Evolutionary conservation across 2,329 filamentous ascomycete genomes (phyloP).

Genomic region (Neodidymelliopsis sp.): DNA sequence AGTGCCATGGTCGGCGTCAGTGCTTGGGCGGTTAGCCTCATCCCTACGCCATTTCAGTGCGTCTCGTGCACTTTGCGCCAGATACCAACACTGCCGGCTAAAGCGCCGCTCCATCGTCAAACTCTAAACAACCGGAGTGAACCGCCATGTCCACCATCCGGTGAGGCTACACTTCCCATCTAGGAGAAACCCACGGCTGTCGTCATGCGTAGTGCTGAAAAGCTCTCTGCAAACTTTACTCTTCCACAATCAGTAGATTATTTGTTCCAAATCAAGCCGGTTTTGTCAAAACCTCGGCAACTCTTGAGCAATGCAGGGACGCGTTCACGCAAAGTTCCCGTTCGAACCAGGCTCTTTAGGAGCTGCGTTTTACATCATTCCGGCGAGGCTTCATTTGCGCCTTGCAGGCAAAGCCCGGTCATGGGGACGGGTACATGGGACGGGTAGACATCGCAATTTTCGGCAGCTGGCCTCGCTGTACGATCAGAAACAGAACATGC

Average conservation of each 20-base stretch:
- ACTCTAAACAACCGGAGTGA: background rate
- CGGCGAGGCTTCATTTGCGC: background rate
- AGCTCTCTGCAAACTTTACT: background rate
- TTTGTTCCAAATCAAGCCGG: background rate
- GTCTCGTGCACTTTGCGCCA: too few species aligned
- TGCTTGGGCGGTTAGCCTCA: background rate
- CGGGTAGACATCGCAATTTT: background rate
- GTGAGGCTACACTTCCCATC: too few species aligned
- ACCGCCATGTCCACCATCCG: background rate
- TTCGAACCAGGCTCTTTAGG: background rate
- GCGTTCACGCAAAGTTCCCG: background rate
- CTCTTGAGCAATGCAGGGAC: background rate
- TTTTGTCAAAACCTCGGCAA: background rate
- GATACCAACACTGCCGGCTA: too few species aligned
- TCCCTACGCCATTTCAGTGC: background rate
- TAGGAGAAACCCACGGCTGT: background rate
- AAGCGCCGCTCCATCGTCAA: background rate
- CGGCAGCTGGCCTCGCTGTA: background rate
- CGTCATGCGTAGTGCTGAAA: background rate
- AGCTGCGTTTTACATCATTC: background rate
- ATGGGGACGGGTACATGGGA: background rate
- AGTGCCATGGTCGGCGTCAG: background rate
- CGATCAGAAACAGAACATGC: background rate
- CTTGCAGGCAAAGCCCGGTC: background rate
- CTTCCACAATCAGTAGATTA: background rate